phyloP scores from a whole-genome alignment of 331 rosid species.

The Spiraea crenata region DNA sequence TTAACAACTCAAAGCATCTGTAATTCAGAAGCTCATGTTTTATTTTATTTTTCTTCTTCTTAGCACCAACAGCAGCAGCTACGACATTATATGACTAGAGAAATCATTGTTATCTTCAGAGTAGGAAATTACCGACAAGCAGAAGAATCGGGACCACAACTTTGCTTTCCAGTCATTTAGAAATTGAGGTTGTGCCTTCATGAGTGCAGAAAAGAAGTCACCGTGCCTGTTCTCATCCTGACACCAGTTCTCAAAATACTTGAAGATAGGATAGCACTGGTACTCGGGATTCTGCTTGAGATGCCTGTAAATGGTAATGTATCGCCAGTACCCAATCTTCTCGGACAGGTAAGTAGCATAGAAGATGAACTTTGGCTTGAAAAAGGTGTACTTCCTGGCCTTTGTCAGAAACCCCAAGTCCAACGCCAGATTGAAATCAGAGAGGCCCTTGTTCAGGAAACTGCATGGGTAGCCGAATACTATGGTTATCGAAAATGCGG shows the following conservation, averaged over 20 bases:
- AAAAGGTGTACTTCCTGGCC: constrained; percentile 94
- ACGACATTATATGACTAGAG: not conserved
- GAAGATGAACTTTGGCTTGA: constrained; percentile 98
- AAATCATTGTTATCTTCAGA: not conserved
- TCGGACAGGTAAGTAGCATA: constrained; percentile 95
- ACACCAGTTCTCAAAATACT: constrained; percentile 99
- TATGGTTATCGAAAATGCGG: not conserved
- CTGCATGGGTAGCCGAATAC: constrained; percentile 37
- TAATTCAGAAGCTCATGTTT: not conserved
- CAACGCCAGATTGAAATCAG: constrained; percentile 95
- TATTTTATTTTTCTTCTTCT: too few relatives aligned
- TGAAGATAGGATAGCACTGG: constrained; percentile 95
- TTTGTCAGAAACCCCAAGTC: constrained; percentile 98
- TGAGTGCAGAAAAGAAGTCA: constrained; percentile 93
- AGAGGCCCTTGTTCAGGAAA: constrained; percentile 91
- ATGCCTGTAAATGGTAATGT: constrained; percentile 94
- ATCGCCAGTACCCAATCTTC: constrained; percentile 99
- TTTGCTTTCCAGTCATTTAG: constrained; percentile 99
- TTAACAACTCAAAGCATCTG: not conserved
- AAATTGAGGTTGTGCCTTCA: constrained; percentile 99
- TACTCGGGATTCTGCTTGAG: constrained; percentile 83
- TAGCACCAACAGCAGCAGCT: not conserved
- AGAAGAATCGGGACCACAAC: constrained; percentile 92
- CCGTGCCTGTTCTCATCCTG: constrained; percentile 99
- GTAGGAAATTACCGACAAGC: constrained; percentile 65